Evolutionary conservation across 176 grass and related monocot genomes (phyloP).

Genomic region (Paspalum notatum): DNA sequence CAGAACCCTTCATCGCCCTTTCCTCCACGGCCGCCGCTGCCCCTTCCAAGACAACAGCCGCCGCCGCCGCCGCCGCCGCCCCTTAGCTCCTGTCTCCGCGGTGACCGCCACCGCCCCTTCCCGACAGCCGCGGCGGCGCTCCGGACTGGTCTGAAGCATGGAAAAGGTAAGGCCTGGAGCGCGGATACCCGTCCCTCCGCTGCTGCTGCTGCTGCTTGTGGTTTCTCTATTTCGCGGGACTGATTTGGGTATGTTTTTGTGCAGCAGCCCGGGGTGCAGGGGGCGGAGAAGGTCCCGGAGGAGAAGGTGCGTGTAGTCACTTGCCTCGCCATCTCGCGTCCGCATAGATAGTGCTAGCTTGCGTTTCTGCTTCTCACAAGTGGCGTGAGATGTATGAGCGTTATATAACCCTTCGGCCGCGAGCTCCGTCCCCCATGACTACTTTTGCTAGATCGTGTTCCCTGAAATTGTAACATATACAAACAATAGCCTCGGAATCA

Average conservation of each 20-base stretch:
- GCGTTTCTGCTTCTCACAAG: background rate
- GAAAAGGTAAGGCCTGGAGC: slow-evolving; percentile 12
- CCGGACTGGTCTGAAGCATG: slow-evolving; percentile 3
- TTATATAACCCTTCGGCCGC: background rate
- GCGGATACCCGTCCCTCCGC: background rate
- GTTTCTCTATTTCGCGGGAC: background rate
- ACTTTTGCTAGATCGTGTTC: background rate
- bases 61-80: too few relatives aligned
- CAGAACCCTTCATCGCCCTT: too few relatives aligned
- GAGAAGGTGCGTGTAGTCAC: slow-evolving; percentile 14
- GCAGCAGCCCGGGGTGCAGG: slow-evolving; percentile 8
- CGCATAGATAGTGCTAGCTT: background rate
- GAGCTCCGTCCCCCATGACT: background rate
- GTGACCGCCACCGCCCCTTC: too few relatives aligned
- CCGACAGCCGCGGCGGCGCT: too few relatives aligned
- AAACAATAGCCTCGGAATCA: background rate
- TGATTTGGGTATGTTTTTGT: slow-evolving; percentile 14
- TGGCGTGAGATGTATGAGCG: background rate
- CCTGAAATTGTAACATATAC: background rate
- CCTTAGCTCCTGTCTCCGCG: too few relatives aligned
- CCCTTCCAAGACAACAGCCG: too few relatives aligned
- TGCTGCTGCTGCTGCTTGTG: background rate
- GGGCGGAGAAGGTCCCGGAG: slow-evolving; percentile 15
- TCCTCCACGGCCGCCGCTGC: too few relatives aligned
- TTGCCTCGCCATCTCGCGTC: background rate